A percentile compares a stretch with the other conserved stretches of the same genome.
These are phyloP conservation scores for Teunomyces gatunensis DNA, from an alignment of 805 yeast species.

Conservation along the genomic window DNA sequence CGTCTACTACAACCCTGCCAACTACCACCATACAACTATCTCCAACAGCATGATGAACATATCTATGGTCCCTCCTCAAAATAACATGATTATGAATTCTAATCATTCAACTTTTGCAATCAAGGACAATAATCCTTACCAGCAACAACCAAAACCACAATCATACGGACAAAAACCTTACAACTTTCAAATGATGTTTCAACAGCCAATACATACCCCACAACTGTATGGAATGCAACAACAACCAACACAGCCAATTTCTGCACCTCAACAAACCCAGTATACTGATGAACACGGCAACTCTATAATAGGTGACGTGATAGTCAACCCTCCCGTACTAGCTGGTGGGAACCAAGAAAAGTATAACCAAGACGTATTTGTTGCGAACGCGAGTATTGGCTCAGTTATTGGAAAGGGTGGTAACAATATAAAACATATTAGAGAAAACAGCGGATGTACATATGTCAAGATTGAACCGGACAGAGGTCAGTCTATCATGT, in stretches of 20 bases:
- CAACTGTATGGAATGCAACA: constrained; percentile 9
- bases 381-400: constrained; percentile 78
- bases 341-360: constrained; percentile 43
- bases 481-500: constrained; percentile 46
- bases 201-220: constrained; percentile 35
- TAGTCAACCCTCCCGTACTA: constrained; percentile 38
- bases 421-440: constrained; percentile 71
- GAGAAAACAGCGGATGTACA: constrained; percentile 68
- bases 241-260: background rate
- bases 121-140: constrained; percentile 5
- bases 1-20: constrained; percentile 59
- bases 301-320: constrained; percentile 43
- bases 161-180: constrained; percentile 25
- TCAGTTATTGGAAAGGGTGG: constrained; percentile 87
- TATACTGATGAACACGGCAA: constrained; percentile 46
- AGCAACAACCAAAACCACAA: constrained; percentile 9
- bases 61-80: constrained; percentile 20
- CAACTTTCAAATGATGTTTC: constrained; percentile 41
- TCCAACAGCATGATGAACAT: constrained; percentile 17
- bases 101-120: constrained; percentile 16
- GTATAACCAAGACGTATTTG: constrained; percentile 65
- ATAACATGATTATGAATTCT: constrained; percentile 15
- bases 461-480: constrained; percentile 70
- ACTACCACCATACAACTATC: constrained; percentile 17
- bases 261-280: constrained; percentile 21